Percentiles rank a stretch among this genome's conserved stretches.
phyloP scores from a whole-genome alignment of 345 rosid genomes.

The Erucastrum elatum region DNA sequence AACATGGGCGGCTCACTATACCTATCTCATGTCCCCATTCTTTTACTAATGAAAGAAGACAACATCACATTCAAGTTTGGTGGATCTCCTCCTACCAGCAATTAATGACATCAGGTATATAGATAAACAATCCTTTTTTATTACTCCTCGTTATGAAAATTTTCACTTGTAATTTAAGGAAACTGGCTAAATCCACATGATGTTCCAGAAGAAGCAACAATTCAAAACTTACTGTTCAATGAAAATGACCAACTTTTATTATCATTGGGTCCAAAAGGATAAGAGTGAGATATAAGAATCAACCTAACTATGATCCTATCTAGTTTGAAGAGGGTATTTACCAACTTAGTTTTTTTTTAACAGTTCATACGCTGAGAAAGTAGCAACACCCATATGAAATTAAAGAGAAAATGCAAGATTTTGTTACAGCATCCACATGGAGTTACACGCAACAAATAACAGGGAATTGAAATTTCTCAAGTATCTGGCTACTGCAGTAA shows the following conservation, averaged over 20 bases:
- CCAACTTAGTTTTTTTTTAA: not conserved
- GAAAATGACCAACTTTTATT: constrained; percentile 54
- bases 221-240: constrained; percentile 45
- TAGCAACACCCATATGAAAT: not conserved
- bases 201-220: constrained; percentile 40
- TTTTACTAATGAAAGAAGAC: constrained; percentile 37
- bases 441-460: constrained; percentile 23
- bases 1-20: constrained; percentile 34
- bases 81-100: constrained; percentile 41
- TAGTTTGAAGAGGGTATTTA: not conserved
- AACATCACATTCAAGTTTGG: constrained; percentile 43
- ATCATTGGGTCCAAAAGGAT: constrained; percentile 47
- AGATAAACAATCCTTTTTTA: not conserved
- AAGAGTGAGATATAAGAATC: constrained; percentile 34
- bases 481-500: constrained; percentile 24
- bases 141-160: constrained; percentile 30
- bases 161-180: constrained; percentile 37
- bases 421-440: constrained; percentile 24
- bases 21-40: constrained; percentile 42
- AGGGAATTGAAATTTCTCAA: constrained; percentile 23
- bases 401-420: constrained; percentile 26
- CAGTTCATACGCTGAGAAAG: not conserved
- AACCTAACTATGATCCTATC: constrained; percentile 19
- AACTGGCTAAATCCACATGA: constrained; percentile 37
- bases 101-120: constrained; percentile 36